Evolutionary conservation across 164 flowering plant genomes (phyloP).

Genomic region (Brasenia schreberi): DNA sequence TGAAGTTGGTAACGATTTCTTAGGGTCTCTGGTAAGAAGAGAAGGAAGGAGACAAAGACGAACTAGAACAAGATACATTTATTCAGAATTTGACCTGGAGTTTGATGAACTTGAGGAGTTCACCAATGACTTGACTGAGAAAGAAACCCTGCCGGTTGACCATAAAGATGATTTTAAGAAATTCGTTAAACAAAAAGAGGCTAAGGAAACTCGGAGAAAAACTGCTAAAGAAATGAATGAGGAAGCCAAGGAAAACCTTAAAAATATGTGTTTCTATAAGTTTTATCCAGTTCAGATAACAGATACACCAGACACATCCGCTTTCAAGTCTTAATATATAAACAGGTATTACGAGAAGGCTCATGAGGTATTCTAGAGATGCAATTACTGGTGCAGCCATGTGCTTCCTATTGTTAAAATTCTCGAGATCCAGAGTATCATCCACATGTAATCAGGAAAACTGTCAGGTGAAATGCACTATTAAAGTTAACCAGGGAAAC

Average conservation of each 20-base stretch:
- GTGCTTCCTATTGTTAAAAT: too few species aligned
- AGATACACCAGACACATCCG: conserved; percentile 73
- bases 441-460: too few species aligned
- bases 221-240: conserved; percentile 69
- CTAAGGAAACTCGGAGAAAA: conserved; percentile 70
- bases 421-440: too few species aligned
- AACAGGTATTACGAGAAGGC: conserved; percentile 92
- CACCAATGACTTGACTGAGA: conserved; percentile 44
- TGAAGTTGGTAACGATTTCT: too few species aligned
- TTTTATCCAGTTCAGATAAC: conserved; percentile 79
- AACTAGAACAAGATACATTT: conserved; percentile 67
- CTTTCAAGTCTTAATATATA: conserved; percentile 59
- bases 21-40: too few species aligned
- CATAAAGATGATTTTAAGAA: conserved; percentile 88
- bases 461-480: too few species aligned
- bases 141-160: conserved; percentile 51
- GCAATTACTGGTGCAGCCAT: background rate
- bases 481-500: too few species aligned
- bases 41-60: too few species aligned
- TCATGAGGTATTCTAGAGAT: conserved; percentile 24
- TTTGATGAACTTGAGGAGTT: conserved; percentile 82
- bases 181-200: conserved; percentile 81
- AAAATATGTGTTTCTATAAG: conserved; percentile 76
- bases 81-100: conserved; percentile 89
- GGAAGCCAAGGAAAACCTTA: conserved; percentile 48